Percentiles rank a stretch among this genome's conserved stretches.
Conservation (phyloP, 805 yeast species). For the Lipomyces anomalus region DNA sequence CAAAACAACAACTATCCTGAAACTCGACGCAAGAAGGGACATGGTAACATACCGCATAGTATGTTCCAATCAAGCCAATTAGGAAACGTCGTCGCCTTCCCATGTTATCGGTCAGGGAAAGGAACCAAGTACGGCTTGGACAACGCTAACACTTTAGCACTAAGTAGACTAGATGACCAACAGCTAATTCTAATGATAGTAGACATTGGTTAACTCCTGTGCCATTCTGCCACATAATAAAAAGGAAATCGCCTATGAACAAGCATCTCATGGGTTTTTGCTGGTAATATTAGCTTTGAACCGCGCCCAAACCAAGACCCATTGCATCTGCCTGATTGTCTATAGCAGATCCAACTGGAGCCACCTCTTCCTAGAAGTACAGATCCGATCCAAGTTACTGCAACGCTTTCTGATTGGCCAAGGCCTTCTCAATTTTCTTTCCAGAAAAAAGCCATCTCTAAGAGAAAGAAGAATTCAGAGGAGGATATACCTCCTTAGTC, state of each 20-base stretch:
- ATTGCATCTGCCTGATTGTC: background rate
- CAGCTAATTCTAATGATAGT: slow-evolving; percentile 41
- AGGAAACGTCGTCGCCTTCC: background rate
- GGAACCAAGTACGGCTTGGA: slow-evolving; percentile 43
- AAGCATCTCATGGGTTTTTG: no score
- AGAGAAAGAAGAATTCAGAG: background rate
- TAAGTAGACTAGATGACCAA: slow-evolving; percentile 41
- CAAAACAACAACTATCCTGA: no score
- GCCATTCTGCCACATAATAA: slow-evolving; percentile 36
- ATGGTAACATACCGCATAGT: background rate
- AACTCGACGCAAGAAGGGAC: background rate
- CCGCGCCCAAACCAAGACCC: background rate
- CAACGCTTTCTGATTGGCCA: background rate
- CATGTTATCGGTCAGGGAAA: background rate
- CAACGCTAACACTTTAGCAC: slow-evolving; percentile 41
- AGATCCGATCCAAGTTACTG: background rate
- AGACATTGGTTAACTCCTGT: slow-evolving; percentile 42
- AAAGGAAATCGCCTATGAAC: background rate
- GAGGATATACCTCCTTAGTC: background rate
- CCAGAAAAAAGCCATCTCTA: background rate
- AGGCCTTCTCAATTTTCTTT: no score
- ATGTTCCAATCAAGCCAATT: background rate
- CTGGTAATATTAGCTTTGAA: background rate
- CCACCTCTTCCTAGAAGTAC: background rate
- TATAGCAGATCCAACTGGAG: background rate